Base-by-base conservation (phyloP, 495 filamentous ascomycete genomes). In the Penicillium roqueforti region DNA sequence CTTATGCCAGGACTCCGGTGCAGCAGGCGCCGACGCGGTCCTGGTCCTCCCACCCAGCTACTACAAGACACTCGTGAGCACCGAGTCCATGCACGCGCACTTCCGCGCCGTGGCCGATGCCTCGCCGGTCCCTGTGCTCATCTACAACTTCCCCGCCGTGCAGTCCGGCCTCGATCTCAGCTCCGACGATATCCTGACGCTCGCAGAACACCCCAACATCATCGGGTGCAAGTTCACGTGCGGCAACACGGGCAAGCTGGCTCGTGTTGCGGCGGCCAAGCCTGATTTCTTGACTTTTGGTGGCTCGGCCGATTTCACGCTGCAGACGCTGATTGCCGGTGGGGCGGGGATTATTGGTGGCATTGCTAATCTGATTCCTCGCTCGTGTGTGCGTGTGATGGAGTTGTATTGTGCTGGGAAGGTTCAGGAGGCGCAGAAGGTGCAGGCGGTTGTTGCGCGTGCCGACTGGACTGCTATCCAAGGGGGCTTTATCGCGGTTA, bases 131-230 rank as follows among this genome's bases (percentile, higher is more conserved):
- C 92, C 91, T 1, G 80, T 97, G 52, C 76, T 96, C 55, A 91
- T 97, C 66, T 97, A 97, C 77, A 97, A 96, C 74, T 97, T 86
- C 72, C 91, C 91, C 26, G 89, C 83, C 16, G 92, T 88, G 3
- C 87, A 87, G 29, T 76, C 81, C 11, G 91, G 92, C 11, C 73
- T 93, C 49, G 91, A 96, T 63, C 83, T 96, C 42, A 84, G 80
- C 48, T 93, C 89, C 0, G 89, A 95, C 61, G 76, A 83, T 55
- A 88, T 96, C 66, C 76, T 87, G 46, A 69, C 82, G 47, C 80
- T 96, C 18, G 69, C 91, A 3, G 68, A 83, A 57, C 90, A 96
- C 67, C 80, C 85, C 59, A 96, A 96, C 63, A 92, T 97, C 61
- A 83, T 90, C 49, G 91, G 91, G 45, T 87, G 86, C 65, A 97